These are phyloP conservation scores for Salpingoeca rosetta DNA, from an alignment of 78 protist species.

Conservation along the genomic window DNA sequence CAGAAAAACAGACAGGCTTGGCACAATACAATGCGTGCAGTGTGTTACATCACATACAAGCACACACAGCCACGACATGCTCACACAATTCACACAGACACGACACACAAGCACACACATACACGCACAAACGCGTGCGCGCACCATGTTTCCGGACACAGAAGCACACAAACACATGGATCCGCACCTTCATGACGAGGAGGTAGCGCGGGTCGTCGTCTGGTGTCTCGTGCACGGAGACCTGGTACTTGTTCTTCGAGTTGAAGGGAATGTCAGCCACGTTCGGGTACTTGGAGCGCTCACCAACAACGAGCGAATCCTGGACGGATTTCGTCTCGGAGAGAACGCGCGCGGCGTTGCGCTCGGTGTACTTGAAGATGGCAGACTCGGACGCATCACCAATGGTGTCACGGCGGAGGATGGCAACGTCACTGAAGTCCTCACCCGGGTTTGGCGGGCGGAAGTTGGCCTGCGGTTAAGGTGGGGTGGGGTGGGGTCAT, in stretches of 20 bases:
- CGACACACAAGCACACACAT: too few species aligned
- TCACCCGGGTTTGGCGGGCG: too few species aligned
- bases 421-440: slow-evolving; percentile 13
- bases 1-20: too few species aligned
- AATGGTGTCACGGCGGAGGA: slow-evolving; percentile 18
- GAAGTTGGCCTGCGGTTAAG: too few species aligned
- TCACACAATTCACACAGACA: too few species aligned
- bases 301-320: neutral
- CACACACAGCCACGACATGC: too few species aligned
- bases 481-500: too few species aligned
- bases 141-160: too few species aligned
- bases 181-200: slow-evolving; percentile 1
- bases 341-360: neutral
- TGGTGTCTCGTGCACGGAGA: slow-evolving; percentile 35
- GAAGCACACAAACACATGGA: too few species aligned
- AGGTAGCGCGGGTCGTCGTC: neutral
- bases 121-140: too few species aligned
- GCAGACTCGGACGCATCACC: slow-evolving; percentile 91
- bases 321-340: neutral
- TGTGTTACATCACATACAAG: too few species aligned
- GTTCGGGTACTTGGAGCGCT: slow-evolving; percentile 11
- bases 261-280: slow-evolving; percentile 85
- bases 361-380: slow-evolving; percentile 47
- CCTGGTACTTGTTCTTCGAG: slow-evolving; percentile 84
- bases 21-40: too few species aligned